These are phyloP conservation scores for Penicillium verhagenii DNA, from an alignment of 495 filamentous ascomycete species.

Conservation along the genomic window DNA sequence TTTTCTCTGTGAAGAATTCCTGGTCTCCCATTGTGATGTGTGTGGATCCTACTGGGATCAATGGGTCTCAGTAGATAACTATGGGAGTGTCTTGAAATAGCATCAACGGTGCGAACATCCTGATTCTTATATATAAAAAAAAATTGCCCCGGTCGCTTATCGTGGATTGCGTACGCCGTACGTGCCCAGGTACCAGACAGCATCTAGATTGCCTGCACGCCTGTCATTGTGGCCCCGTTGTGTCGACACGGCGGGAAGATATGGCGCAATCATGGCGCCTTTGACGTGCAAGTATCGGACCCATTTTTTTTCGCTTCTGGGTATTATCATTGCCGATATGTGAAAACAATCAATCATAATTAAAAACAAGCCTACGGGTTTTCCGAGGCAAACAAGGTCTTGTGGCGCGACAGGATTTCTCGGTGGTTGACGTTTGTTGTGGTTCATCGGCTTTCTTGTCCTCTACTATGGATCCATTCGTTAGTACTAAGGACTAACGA, in stretches of 20 bases:
- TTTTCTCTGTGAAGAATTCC: constrained; percentile 10
- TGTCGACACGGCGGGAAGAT: constrained; percentile 21
- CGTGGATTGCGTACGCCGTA: constrained; percentile 4
- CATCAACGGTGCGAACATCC: background rate
- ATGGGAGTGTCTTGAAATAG: background rate
- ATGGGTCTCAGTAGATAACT: background rate
- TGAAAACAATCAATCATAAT: too few species aligned
- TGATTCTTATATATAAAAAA: constrained; percentile 1
- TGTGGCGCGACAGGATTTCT: too few species aligned
- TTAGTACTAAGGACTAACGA: too few species aligned
- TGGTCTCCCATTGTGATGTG: background rate
- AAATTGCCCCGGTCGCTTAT: background rate
- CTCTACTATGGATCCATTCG: too few species aligned
- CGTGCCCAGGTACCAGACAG: too few species aligned
- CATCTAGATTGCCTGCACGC: background rate
- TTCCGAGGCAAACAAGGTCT: too few species aligned
- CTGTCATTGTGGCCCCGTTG: constrained; percentile 1
- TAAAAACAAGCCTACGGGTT: too few species aligned
- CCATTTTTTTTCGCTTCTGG: constrained; percentile 1
- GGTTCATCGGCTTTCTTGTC: too few species aligned
- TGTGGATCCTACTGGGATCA: background rate
- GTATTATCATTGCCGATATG: background rate
- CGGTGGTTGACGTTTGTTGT: too few species aligned
- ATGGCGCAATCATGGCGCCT: constrained; percentile 26
- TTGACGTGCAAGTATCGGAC: constrained; percentile 8